Conservation (phyloP, 225 moss, liverwort and hornwort genomes). For the Pleurozium schreberi region DNA sequence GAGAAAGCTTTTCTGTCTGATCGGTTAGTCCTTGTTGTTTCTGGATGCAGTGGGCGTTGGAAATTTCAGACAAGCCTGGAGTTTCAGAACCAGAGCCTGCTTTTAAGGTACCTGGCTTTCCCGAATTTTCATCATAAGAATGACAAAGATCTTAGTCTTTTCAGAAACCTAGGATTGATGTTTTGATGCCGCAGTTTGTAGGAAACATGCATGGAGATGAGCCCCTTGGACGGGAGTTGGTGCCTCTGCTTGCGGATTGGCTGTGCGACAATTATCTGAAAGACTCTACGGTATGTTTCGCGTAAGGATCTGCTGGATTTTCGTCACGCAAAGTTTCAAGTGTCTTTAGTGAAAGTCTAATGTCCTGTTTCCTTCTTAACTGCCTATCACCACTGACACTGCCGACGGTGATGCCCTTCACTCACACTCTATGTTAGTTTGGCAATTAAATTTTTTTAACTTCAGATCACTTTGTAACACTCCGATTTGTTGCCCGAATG, state of each 20-base stretch:
- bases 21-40: neutral
- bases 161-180: neutral
- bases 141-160: neutral
- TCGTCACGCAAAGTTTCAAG: neutral
- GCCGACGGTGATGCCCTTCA: neutral
- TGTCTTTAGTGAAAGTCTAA: neutral
- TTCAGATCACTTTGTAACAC: neutral
- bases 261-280: constrained; percentile 62
- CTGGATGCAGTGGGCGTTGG: constrained; percentile 55
- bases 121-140: neutral
- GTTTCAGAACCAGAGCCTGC: constrained; percentile 70
- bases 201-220: constrained; percentile 97
- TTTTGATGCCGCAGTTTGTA: constrained; percentile 52
- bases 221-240: constrained; percentile 82
- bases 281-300: constrained; percentile 39
- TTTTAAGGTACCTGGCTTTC: constrained; percentile 43
- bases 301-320: neutral
- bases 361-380: neutral
- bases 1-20: neutral
- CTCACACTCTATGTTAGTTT: neutral
- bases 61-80: constrained; percentile 77
- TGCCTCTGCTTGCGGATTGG: constrained; percentile 77
- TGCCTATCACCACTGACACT: neutral
- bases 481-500: neutral
- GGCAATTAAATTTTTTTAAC: neutral